Percentiles rank a stretch among this genome's conserved stretches.
phyloP scores from a whole-genome alignment of 2,329 filamentous ascomycete genomes.

The Aspergillus phoenicis region DNA sequence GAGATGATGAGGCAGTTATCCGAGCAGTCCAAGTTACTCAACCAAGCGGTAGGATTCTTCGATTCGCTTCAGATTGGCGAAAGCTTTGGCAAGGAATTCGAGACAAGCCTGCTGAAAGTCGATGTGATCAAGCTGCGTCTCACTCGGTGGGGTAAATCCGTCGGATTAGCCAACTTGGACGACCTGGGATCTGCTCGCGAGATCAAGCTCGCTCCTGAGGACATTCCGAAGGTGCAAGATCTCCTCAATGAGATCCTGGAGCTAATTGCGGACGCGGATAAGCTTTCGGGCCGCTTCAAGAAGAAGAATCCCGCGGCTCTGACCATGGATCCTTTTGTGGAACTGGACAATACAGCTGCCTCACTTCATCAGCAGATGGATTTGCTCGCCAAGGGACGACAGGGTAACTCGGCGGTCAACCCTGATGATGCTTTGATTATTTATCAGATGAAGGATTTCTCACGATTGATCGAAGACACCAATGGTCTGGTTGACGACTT shows the following conservation, averaged over 20 bases:
- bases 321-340: not conserved
- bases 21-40: slow-evolving; percentile 4
- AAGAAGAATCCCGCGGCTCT: not conserved
- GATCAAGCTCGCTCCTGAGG: not conserved
- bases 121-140: slow-evolving; percentile 8
- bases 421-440: not conserved
- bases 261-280: slow-evolving; percentile 2
- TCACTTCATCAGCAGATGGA: slow-evolving; percentile 11
- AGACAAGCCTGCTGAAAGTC: slow-evolving; percentile 8
- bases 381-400: not conserved
- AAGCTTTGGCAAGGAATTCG: slow-evolving; percentile 1
- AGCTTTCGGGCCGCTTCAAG: slow-evolving; percentile 3
- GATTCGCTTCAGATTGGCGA: slow-evolving; percentile 3
- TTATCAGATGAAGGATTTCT: slow-evolving; percentile 8
- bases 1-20: slow-evolving; percentile 4
- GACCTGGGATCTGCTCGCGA: not conserved
- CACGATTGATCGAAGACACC: slow-evolving; percentile 9
- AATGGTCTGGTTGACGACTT: slow-evolving; percentile 3
- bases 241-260: not conserved
- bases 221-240: not conserved
- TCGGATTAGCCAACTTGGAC: slow-evolving; percentile 6
- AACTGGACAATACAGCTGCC: slow-evolving; percentile 2
- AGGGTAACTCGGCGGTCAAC: not conserved
- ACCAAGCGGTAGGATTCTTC: not conserved
- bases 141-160: slow-evolving; percentile 7